Conservation (phyloP, 139 green algal genomes). For the Pleodorina starrii region DNA sequence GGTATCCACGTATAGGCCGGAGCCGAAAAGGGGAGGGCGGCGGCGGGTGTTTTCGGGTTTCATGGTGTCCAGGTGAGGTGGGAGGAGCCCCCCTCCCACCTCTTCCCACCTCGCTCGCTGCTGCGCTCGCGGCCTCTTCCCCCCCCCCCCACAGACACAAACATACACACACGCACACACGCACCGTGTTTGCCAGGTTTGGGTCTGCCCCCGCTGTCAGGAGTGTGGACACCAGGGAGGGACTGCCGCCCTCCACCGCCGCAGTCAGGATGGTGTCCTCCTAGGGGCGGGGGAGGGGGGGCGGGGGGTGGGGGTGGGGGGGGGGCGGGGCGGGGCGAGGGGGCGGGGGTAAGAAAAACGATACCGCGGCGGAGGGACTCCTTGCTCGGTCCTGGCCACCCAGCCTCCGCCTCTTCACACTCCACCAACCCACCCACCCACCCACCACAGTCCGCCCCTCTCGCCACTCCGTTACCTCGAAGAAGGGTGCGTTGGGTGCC, state of each 20-base stretch:
- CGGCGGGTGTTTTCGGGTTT: background rate
- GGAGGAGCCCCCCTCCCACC: background rate
- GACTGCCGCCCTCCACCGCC: constrained; percentile 39
- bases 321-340: background rate
- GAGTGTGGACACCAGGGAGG: constrained; percentile 32
- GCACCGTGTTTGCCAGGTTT: constrained; percentile 39
- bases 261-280: constrained; percentile 44
- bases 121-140: background rate
- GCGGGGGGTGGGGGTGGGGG: background rate
- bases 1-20: background rate
- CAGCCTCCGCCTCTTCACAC: background rate
- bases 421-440: background rate
- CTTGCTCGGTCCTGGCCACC: background rate
- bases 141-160: background rate
- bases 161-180: no score
- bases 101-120: background rate
- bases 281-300: background rate
- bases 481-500: constrained; percentile 24
- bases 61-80: background rate
- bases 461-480: background rate
- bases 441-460: background rate
- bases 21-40: background rate
- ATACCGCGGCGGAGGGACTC: background rate
- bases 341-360: background rate
- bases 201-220: constrained; percentile 17